Percentiles rank a stretch among this genome's conserved stretches.
Conservation (phyloP, 2,329 filamentous ascomycete species). For the Claviceps sp. region DNA sequence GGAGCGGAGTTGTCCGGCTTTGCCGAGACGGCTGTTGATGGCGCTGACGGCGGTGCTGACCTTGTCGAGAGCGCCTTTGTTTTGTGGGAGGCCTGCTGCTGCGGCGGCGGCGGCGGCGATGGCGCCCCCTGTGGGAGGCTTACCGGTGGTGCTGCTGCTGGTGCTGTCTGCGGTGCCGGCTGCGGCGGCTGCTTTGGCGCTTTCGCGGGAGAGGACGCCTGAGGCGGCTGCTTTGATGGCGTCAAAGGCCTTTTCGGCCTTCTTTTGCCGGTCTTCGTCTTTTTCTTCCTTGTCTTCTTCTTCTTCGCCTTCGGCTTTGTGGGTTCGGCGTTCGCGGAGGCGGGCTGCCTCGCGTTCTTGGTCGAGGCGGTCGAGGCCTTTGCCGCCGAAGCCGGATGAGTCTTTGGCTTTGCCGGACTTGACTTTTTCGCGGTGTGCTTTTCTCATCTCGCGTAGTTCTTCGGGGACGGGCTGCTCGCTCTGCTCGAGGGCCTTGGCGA, state of each 20-base stretch:
- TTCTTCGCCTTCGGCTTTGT: slow-evolving; percentile 74
- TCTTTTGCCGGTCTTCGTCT: slow-evolving; percentile 59
- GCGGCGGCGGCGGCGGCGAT: slow-evolving; percentile 25
- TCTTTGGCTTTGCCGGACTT: slow-evolving; percentile 86
- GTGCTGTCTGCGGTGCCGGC: not conserved
- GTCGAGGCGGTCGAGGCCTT: slow-evolving; percentile 83
- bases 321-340: slow-evolving; percentile 73
- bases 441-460: slow-evolving; percentile 48
- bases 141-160: slow-evolving; percentile 7
- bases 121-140: not conserved
- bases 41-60: slow-evolving; percentile 81
- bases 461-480: slow-evolving; percentile 76
- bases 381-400: slow-evolving; percentile 82
- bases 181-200: slow-evolving; percentile 28
- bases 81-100: slow-evolving; percentile 36
- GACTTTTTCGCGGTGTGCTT: slow-evolving; percentile 74
- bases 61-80: slow-evolving; percentile 63
- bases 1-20: slow-evolving; percentile 75
- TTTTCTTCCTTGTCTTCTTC: slow-evolving; percentile 75
- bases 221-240: slow-evolving; percentile 51
- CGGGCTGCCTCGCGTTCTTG: slow-evolving; percentile 81
- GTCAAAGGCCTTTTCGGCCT: slow-evolving; percentile 54
- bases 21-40: slow-evolving; percentile 82
- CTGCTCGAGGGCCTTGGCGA: slow-evolving; percentile 83
- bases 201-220: slow-evolving; percentile 39